Base-by-base conservation (phyloP, 1,139 yeast genomes). In the Candida sanyaensis region DNA sequence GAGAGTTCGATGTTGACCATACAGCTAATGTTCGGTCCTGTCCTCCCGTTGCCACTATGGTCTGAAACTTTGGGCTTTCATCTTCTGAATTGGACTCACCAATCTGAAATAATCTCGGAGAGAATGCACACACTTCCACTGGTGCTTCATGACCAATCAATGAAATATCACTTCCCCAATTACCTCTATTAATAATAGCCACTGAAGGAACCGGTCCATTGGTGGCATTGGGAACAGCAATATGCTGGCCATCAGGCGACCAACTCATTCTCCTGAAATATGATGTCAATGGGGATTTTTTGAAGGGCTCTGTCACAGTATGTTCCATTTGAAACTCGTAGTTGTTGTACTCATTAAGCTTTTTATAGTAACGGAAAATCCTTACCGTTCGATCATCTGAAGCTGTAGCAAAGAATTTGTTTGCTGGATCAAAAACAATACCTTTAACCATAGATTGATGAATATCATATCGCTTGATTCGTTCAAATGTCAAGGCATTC, bases 171-270 rank as follows among this genome's bases (percentile, higher is more conserved):
- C 91, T 78, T 42, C 86, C 92, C 99, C 99, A 95, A 45, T 80
- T 86, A 27, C 98, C 99, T 67, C 99, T 77, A 55, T 88, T 87
- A 28, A 93, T 84, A 32, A 93, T 82, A 0, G 92, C 93, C 5
- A 91, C 93, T 0, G 97, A 85, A 1, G 96, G 83, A 0, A 93
- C 95, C 0, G 97, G 97, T 0, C 98, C 98, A 65, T 95, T 93
- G 8, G 96, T 90, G 1, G 99, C 97, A 66, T 93, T 95, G 0
- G 99, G 96, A 0, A 89, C 96, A 0, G 97, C 98, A 45, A 93
- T 88, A 60, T 88, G 93, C 63, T 89, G 95, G 1, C 99, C 99
- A 66, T 93, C 98, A 0, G 99, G 99, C 0, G 97, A 89, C 99
- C 99, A 93, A 26, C 96, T 88, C 68, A 88, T 80, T 56, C 97